Conservation (phyloP, 2,329 filamentous ascomycete genomes). For the Ascochyta koolunga region DNA sequence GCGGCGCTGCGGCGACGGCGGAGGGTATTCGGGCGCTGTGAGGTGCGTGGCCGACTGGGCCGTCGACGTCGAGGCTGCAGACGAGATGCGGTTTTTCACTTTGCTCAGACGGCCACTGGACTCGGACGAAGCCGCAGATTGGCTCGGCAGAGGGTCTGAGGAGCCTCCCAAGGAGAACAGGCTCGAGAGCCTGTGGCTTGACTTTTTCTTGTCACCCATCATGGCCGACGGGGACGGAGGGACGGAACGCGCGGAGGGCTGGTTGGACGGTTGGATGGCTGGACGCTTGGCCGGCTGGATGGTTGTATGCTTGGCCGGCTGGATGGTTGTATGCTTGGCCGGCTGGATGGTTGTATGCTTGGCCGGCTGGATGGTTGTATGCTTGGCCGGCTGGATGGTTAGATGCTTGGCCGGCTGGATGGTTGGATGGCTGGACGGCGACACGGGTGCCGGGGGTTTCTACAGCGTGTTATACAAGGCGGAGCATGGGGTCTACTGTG, state of each 20-base stretch:
- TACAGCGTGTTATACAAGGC: slow-evolving; percentile 5
- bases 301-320: not conserved
- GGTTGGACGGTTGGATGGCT: not conserved
- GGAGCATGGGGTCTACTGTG: slow-evolving; percentile 16
- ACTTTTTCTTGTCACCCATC: slow-evolving; percentile 40
- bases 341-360: not conserved
- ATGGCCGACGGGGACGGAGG: slow-evolving; percentile 13
- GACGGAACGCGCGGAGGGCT: not conserved
- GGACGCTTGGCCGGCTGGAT: not conserved
- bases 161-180: slow-evolving; percentile 36
- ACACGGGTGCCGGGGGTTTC: slow-evolving; percentile 1
- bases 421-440: not conserved
- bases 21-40: slow-evolving; percentile 37
- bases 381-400: not conserved
- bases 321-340: not conserved
- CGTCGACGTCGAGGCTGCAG: slow-evolving; percentile 19
- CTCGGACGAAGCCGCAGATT: slow-evolving; percentile 35
- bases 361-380: not conserved
- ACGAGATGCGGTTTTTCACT: slow-evolving; percentile 42
- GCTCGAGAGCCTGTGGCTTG: slow-evolving; percentile 43
- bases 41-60: slow-evolving; percentile 28
- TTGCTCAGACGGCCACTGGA: slow-evolving; percentile 38
- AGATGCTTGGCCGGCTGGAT: not conserved
- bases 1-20: slow-evolving; percentile 28
- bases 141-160: slow-evolving; percentile 22